phyloP scores from a whole-genome alignment of 371 early-diverging fungal species.

The Smittium mucronatum region DNA sequence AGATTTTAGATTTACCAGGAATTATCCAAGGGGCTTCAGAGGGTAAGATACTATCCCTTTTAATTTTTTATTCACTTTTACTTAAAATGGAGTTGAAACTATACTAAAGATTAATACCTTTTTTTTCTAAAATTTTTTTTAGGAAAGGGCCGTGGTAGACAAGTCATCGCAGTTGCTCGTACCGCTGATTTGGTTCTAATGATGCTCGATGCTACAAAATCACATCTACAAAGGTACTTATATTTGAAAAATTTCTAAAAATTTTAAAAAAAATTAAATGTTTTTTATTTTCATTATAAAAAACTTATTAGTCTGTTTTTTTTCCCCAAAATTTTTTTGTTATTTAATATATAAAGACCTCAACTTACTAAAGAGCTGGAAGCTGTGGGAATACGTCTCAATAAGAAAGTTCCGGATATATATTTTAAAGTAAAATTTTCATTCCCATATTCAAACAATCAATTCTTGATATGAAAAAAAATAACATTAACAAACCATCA shows the following conservation, averaged over 20 bases:
- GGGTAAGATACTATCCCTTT: constrained; percentile 38
- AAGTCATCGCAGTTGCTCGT: constrained; percentile 93
- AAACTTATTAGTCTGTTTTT: no score
- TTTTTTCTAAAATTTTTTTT: no score
- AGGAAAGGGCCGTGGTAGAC: constrained; percentile 83
- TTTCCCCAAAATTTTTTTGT: background rate
- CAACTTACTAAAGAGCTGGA: constrained; percentile 96
- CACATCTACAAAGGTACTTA: constrained; percentile 57
- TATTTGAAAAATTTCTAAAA: no score
- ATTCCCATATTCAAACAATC: no score
- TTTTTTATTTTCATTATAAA: no score
- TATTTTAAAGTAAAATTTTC: constrained; percentile 85
- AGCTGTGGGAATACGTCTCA: constrained; percentile 95
- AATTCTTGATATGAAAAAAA: no score
- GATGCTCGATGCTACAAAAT: constrained; percentile 97
- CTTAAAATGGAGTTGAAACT: no score
- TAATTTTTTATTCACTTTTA: constrained; percentile 44
- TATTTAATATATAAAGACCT: constrained; percentile 17
- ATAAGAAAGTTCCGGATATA: constrained; percentile 82
- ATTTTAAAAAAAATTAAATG: no score
- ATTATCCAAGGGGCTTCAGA: constrained; percentile 99
- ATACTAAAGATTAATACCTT: no score
- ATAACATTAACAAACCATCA: no score
- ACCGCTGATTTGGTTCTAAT: constrained; percentile 96
- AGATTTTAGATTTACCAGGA: constrained; percentile 88